Evolutionary conservation across 83 land plant genomes (phyloP), one percentile per base, ranked within the genome.

Genomic region (Picea mariana): DNA sequence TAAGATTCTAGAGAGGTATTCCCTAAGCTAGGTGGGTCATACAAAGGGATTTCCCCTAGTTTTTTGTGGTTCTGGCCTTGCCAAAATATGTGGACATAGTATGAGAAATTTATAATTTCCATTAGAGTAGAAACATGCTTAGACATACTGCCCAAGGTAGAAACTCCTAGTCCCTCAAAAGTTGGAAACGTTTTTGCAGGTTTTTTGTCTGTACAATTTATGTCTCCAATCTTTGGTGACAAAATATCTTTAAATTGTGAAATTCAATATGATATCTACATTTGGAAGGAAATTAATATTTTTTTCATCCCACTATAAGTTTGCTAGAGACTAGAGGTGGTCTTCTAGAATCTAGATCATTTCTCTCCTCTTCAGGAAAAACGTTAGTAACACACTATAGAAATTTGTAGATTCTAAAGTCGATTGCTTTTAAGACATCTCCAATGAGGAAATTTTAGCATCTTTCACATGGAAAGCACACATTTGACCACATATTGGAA

Each of bases 91-190:
- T 26, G 86, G 85, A n/a, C 68, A 13, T 5, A 83, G 55, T 63
- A 68, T 67, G 96, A 91, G 60, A 87, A 86, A 52, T 82, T 38
- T 52, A 93, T 91, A 9, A 91, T 92, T 79, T 95, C 97, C 81
- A 87, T 93, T 72, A 95, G 72, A 65, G 82, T 12, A 27, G 79
- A 84, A 86, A 83, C 87, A 64, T 95, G 93, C 47, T 94, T 87
- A 21, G 97, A 93, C 11, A 95, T 67, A n/a, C 98, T 95, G 81
- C 98, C 98, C 67, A 95, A 67, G 21, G 84, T 79, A 23, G 83
- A 38, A 76, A 79, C 0, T 78, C 75, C 34, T 62, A 27, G 17
- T 40, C 49, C 63, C 7, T 79, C 68, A 42, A 79, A 80, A 58
- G 79, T 84, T 64, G 84, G 84, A 67, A 88, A 84, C 20, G 9